Percentiles rank a stretch among this genome's conserved stretches.
Conservation (phyloP, 2,329 filamentous ascomycete genomes). For the Penicillium concentricum region DNA sequence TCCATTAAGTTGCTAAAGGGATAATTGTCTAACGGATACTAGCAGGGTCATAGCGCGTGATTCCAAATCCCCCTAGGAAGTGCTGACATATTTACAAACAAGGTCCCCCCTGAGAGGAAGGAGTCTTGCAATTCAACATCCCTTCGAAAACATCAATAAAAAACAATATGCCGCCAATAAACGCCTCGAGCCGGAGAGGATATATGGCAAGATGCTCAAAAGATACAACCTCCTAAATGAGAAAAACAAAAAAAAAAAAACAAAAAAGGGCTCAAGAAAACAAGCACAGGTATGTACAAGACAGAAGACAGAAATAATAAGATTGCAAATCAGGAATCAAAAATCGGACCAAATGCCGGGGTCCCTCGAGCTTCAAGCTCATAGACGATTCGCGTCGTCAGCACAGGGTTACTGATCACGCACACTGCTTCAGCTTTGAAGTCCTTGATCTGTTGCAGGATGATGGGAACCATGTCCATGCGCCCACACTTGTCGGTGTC, state of each 20-base stretch:
- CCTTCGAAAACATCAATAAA: not conserved
- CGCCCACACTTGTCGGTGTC: constrained; percentile 62
- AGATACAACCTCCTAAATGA: not conserved
- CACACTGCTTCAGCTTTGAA: constrained; percentile 65
- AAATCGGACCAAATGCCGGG: constrained; percentile 71
- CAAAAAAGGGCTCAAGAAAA: not conserved
- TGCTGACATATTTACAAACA: constrained; percentile 4
- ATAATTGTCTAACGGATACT: not conserved
- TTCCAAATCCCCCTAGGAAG: constrained; percentile 1
- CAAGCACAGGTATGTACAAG: constrained; percentile 3
- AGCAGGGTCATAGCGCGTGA: constrained; percentile 4
- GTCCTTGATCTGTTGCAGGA: constrained; percentile 51
- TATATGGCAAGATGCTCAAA: not conserved
- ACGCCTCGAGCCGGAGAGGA: not conserved
- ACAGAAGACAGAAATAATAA: not conserved
- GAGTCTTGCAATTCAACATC: not conserved
- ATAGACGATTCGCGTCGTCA: constrained; percentile 68
- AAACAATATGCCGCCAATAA: not conserved
- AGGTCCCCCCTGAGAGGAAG: not conserved
- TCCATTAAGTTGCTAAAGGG: not conserved
- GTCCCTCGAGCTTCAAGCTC: constrained; percentile 65
- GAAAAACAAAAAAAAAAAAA: not conserved
- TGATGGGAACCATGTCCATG: constrained; percentile 59
- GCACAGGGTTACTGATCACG: constrained; percentile 67
- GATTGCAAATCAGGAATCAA: constrained; percentile 56